Evolutionary conservation across 2,329 filamentous ascomycete genomes (phyloP), one percentile per base, ranked within the genome.

Genomic region (Aspergillus intermedius): DNA sequence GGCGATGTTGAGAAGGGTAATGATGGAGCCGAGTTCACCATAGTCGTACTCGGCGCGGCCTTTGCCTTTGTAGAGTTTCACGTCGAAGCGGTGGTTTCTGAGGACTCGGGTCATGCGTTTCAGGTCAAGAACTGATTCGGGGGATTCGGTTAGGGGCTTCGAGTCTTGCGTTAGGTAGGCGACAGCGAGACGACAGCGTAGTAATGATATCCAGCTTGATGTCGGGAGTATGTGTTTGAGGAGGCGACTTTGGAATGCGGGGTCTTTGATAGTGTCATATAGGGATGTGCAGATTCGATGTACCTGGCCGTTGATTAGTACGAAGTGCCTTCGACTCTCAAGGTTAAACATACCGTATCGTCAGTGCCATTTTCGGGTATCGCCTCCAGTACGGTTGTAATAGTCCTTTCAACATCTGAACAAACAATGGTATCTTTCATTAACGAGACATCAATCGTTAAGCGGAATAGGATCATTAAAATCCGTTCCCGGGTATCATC

Each of bases 1-100:
- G 13, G 82, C 84, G 35, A 88, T 79, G 60, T 93, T 85, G 4
- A 96, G 77, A 17, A 94, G 77, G 3, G 77, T 70, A 3, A 87
- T 74, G 13, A 82, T 75, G 2, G 86, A 82, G 30, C 77, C 74
- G 1, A 96, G 77, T 47, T 83, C 76, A 13, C 75, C 72, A 66
- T 87, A 95, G 66, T 95, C 71, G 13, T 68, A 67, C 15, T 66
- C 58, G 3, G 47, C 42, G 8, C 48, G 28, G 13, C 37, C 49
- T 46, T 58, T 60, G 4, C 49, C 47, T 43, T 62, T 64, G 23
- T 59, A 54, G 13, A 53, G 53, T 39, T 62, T 62, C 1, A 64
- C 49, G 32, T 69, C 55, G 42, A 71, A 70, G 4, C 64, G 62
- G 28, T 55, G 41, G 45, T 67, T 58, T 19, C 55, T 54, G n/a